phyloP scores from a whole-genome alignment of 495 filamentous ascomycete species.

The Cudoniella acicularis region DNA sequence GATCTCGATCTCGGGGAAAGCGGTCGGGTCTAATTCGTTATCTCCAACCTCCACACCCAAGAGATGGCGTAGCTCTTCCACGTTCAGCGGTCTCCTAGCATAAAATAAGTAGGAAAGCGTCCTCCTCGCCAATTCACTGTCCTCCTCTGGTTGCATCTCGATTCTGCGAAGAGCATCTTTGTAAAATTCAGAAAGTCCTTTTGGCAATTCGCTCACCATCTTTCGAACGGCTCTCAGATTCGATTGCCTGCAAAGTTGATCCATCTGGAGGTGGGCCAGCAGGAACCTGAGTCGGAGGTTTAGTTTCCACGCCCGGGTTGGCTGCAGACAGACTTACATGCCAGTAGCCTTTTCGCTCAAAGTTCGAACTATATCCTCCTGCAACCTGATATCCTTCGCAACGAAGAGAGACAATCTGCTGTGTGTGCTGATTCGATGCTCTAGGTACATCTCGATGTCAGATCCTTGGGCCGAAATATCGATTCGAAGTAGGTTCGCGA shows the following conservation, averaged over 20 bases:
- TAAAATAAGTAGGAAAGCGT: no score
- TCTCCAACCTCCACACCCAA: no score
- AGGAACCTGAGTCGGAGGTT: conserved; percentile 17
- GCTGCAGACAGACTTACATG: conserved; percentile 33
- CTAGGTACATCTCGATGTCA: not conserved
- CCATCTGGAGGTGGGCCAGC: conserved; percentile 3
- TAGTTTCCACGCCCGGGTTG: not conserved
- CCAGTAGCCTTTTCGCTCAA: conserved; percentile 34
- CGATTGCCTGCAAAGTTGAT: not conserved
- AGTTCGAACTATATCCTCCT: not conserved
- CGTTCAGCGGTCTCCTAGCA: no score
- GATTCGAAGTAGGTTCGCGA: not conserved
- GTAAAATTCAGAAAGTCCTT: conserved; percentile 3
- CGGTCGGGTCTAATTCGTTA: no score
- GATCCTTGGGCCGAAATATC: not conserved
- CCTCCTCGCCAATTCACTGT: no score
- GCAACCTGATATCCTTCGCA: not conserved
- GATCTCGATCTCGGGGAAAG: no score
- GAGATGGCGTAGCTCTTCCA: no score
- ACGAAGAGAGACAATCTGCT: not conserved
- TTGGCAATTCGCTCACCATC: not conserved
- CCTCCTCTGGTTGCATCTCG: no score
- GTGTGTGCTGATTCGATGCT: not conserved
- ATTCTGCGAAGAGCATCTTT: no score
- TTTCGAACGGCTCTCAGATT: not conserved